These are phyloP conservation scores for Rubia yunnanensis DNA, from an alignment of 257 asterid genomes.

Conservation along the genomic window DNA sequence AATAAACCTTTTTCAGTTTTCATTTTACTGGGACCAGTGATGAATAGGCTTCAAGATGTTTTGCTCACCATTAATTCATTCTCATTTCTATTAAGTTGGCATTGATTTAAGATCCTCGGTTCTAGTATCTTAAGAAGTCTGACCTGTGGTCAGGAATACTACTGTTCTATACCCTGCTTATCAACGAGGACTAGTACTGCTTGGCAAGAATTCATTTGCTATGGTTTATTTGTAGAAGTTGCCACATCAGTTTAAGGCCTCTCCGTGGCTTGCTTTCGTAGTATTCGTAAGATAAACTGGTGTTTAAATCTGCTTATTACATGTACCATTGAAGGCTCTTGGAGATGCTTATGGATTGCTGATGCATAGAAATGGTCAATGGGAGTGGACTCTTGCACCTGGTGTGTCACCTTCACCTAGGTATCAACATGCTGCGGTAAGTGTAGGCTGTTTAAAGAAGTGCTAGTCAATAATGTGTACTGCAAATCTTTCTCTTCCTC, in stretches of 20 bases:
- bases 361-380: slow-evolving; percentile 94
- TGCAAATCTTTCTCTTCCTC: neutral
- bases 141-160: neutral
- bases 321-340: slow-evolving; percentile 52
- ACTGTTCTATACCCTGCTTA: neutral
- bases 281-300: slow-evolving; percentile 1
- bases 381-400: slow-evolving; percentile 99
- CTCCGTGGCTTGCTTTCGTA: neutral
- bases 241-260: neutral
- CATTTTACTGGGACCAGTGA: neutral
- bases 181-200: neutral
- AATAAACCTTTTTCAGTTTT: neutral
- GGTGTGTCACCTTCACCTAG: slow-evolving; percentile 95
- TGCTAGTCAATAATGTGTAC: neutral
- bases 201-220: neutral
- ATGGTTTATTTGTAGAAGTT: neutral
- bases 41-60: neutral
- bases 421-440: slow-evolving; percentile 97
- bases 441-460: slow-evolving; percentile 15
- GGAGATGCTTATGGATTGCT: slow-evolving; percentile 97
- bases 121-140: neutral
- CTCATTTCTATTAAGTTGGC: neutral
- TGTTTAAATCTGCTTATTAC: slow-evolving; percentile 19
- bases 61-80: neutral
- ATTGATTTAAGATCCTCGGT: neutral